These are phyloP conservation scores for Pythium coloratum DNA, from an alignment of 352 stramenopile species.

Conservation along the genomic window DNA sequence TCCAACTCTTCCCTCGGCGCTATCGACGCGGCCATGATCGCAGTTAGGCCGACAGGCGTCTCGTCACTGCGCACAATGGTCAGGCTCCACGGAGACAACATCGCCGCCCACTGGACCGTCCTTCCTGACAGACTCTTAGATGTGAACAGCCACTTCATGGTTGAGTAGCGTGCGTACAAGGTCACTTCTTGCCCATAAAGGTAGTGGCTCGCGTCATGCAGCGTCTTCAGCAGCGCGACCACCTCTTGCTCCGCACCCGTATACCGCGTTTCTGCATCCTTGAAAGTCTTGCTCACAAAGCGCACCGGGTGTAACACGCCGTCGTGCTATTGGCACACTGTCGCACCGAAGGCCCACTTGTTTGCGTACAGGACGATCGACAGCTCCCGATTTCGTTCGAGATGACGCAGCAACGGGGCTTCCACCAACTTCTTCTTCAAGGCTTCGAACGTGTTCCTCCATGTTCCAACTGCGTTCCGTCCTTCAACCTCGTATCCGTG, in stretches of 20 bases:
- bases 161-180: slow-evolving; percentile 17
- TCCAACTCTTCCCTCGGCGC: slow-evolving; percentile 2
- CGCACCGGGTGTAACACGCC: slow-evolving; percentile 12
- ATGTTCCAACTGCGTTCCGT: not conserved
- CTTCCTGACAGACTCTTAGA: slow-evolving; percentile 19
- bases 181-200: slow-evolving; percentile 13
- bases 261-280: slow-evolving; percentile 17
- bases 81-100: slow-evolving; percentile 20
- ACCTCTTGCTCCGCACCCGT: slow-evolving; percentile 17
- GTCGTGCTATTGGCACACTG: slow-evolving; percentile 19
- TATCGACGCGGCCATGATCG: slow-evolving; percentile 13
- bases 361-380: slow-evolving; percentile 19
- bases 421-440: slow-evolving; percentile 12
- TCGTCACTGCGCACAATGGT: slow-evolving; percentile 18
- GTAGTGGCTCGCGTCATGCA: slow-evolving; percentile 1
- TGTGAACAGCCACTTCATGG: slow-evolving; percentile 24
- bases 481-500: slow-evolving; percentile 2
- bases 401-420: slow-evolving; percentile 16
- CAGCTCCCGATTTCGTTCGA: not conserved
- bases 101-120: slow-evolving; percentile 16
- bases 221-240: slow-evolving; percentile 19
- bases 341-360: slow-evolving; percentile 18
- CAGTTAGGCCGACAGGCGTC: not conserved
- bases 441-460: slow-evolving; percentile 9
- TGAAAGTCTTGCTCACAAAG: slow-evolving; percentile 25